A percentile compares a stretch with the other conserved stretches of the same genome.
Conservation (phyloP, 352 stramenopile genomes). For the Achlya hypogyna region DNA sequence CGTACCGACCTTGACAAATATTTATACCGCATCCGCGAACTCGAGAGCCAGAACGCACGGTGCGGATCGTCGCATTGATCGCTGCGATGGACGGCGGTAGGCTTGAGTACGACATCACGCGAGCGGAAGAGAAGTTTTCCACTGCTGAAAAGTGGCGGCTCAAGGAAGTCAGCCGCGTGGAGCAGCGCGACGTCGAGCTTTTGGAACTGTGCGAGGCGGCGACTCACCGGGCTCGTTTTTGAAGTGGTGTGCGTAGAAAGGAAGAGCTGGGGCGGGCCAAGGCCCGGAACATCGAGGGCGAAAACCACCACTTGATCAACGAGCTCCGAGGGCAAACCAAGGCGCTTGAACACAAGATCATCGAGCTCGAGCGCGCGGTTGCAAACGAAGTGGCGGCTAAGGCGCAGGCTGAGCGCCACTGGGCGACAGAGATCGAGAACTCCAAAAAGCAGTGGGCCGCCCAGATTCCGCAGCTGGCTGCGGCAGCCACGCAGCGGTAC, state of each 20-base stretch:
- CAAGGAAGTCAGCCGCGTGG: constrained; percentile 40
- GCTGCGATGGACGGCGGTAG: neutral
- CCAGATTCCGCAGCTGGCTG: constrained; percentile 42
- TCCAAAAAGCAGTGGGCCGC: constrained; percentile 36
- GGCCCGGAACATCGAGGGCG: constrained; percentile 34
- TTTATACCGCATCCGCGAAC: constrained; percentile 33
- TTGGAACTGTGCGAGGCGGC: constrained; percentile 25
- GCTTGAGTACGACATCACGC: constrained; percentile 35
- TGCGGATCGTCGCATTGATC: constrained; percentile 22
- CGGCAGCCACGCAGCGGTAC: constrained; percentile 25
- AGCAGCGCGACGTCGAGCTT: constrained; percentile 39
- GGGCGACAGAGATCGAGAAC: constrained; percentile 28
- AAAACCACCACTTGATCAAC: constrained; percentile 35
- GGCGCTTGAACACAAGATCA: constrained; percentile 8
- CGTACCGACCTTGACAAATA: constrained; percentile 39
- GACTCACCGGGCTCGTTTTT: neutral
- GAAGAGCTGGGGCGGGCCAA: constrained; percentile 39
- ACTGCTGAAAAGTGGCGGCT: constrained; percentile 40
- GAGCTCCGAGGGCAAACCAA: constrained; percentile 26
- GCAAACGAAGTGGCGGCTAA: constrained; percentile 28
- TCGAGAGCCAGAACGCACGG: constrained; percentile 38
- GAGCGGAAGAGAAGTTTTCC: constrained; percentile 36
- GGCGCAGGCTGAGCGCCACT: constrained; percentile 29
- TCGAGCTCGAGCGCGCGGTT: constrained; percentile 26
- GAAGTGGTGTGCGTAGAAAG: constrained; percentile 17